Evolutionary conservation across 2,329 filamentous ascomycete genomes (phyloP).

Genomic region (Diplodia seriata): DNA sequence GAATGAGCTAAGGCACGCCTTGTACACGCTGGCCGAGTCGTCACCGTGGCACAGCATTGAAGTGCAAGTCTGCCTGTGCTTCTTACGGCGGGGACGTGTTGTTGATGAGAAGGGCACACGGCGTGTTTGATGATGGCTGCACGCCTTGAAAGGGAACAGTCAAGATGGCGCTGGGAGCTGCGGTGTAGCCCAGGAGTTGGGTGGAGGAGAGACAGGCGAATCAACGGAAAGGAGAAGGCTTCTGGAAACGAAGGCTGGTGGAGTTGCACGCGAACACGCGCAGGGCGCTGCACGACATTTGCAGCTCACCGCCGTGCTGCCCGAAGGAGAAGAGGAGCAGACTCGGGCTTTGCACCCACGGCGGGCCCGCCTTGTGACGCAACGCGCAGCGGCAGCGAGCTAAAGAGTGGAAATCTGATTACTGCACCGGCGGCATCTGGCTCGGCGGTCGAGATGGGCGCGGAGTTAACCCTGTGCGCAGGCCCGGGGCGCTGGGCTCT

Average conservation of each 20-base stretch:
- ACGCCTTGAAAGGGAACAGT: background rate
- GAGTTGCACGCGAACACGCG: background rate
- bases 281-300: slow-evolving; percentile 22
- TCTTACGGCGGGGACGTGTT: background rate
- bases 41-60: background rate
- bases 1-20: background rate
- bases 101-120: slow-evolving; percentile 15
- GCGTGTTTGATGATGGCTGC: too few species aligned
- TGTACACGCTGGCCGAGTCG: background rate
- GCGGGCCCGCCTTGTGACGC: background rate
- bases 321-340: background rate
- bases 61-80: background rate
- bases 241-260: slow-evolving; percentile 3
- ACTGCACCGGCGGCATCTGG: background rate
- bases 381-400: too few species aligned
- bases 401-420: background rate
- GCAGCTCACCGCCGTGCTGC: background rate
- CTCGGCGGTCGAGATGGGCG: background rate
- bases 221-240: slow-evolving; percentile 3
- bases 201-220: background rate
- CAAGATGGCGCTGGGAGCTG: background rate
- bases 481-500: background rate
- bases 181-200: background rate
- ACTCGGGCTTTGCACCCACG: background rate
- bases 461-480: slow-evolving; percentile 11